Evolutionary conservation across 768 basidiomycete species (phyloP).

Genomic region (Candolleomyces aberdarensis): DNA sequence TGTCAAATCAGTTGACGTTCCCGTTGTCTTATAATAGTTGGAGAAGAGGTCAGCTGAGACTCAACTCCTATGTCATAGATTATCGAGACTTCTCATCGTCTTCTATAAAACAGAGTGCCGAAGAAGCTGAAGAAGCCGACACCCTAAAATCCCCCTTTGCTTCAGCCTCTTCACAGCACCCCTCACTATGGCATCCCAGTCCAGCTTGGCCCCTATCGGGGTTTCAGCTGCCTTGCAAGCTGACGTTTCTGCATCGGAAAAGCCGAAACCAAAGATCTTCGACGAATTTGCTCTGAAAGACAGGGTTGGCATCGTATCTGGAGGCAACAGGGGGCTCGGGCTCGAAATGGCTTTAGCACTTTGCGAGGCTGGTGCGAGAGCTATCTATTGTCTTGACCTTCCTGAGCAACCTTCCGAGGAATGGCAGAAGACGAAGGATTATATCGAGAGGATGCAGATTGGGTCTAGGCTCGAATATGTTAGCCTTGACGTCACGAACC

Average conservation of each 20-base stretch:
- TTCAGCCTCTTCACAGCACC: not conserved
- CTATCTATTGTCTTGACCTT: constrained; percentile 68
- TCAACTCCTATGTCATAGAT: no score
- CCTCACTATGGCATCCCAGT: not conserved
- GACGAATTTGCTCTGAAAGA: constrained; percentile 57
- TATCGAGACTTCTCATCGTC: no score
- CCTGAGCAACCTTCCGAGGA: constrained; percentile 53
- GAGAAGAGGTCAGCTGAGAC: no score
- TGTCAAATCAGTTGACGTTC: no score
- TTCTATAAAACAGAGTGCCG: no score
- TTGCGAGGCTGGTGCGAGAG: constrained; percentile 68
- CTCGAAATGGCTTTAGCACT: constrained; percentile 81
- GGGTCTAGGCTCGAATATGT: constrained; percentile 55
- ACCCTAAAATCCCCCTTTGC: not conserved
- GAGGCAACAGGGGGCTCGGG: constrained; percentile 68
- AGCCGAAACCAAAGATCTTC: constrained; percentile 49
- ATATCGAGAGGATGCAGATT: constrained; percentile 44
- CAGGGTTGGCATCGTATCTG: constrained; percentile 60
- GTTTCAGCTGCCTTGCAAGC: constrained; percentile 55
- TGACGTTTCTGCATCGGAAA: constrained; percentile 27
- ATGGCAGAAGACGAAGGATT: constrained; percentile 52
- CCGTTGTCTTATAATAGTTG: no score
- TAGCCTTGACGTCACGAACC: constrained; percentile 61
- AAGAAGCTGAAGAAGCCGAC: not conserved
- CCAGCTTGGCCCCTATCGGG: constrained; percentile 32